Conservation (phyloP, 495 filamentous ascomycete species). For the Neurospora sp. region DNA sequence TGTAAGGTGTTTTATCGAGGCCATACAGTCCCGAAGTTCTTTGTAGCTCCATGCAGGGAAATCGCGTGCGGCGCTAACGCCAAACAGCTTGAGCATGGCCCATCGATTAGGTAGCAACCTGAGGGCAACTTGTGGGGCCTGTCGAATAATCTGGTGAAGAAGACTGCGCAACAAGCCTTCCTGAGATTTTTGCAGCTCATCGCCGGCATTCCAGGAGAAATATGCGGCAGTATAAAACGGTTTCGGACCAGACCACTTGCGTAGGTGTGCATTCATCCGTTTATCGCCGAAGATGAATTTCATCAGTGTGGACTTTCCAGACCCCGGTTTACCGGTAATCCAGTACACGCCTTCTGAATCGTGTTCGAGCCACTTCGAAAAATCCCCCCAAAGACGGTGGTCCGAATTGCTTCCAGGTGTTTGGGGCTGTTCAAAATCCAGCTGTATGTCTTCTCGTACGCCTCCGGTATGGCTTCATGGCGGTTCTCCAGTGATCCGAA, state of each 20-base stretch:
- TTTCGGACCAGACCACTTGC: not conserved
- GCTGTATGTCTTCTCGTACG: not conserved
- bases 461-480: not conserved
- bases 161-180: conserved; percentile 29
- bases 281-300: not conserved
- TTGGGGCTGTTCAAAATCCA: not conserved
- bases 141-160: conserved; percentile 20
- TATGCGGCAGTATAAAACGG: conserved; percentile 15
- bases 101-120: conserved; percentile 6
- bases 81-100: not conserved
- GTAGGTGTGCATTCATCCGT: not conserved
- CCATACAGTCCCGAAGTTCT: conserved; percentile 1
- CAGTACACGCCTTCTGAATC: not conserved
- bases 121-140: conserved; percentile 15
- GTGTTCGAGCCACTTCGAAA: not conserved
- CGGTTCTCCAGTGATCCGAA: not conserved
- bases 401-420: not conserved
- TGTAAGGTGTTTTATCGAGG: not conserved
- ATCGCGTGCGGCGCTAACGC: not conserved
- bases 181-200: conserved; percentile 26
- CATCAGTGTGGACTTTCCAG: conserved; percentile 5
- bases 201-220: conserved; percentile 34
- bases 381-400: not conserved
- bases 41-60: not conserved
- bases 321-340: conserved; percentile 2